These are phyloP conservation scores for Candida michaelii DNA, from an alignment of 805 yeast genomes.

Conservation along the genomic window DNA sequence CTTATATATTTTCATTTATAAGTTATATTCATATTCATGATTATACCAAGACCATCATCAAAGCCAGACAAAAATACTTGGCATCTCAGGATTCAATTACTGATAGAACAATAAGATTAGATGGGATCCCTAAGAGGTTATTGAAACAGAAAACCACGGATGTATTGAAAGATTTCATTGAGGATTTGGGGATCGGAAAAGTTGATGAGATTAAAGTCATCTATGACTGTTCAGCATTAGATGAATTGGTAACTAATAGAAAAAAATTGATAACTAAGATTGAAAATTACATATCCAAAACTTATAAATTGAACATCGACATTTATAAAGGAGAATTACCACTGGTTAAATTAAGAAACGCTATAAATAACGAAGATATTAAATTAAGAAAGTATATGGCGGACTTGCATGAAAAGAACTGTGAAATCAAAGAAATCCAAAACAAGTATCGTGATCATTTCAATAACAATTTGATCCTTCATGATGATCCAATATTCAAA, in stretches of 20 bases:
- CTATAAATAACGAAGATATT: slow-evolving; percentile 16
- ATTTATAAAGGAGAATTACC: slow-evolving; percentile 36
- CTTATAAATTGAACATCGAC: slow-evolving; percentile 44
- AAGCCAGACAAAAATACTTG: slow-evolving; percentile 54
- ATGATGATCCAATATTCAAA: slow-evolving; percentile 31
- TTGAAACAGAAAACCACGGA: slow-evolving; percentile 36
- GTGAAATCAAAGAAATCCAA: slow-evolving; percentile 34
- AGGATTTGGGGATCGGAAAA: slow-evolving; percentile 54
- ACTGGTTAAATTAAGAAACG: slow-evolving; percentile 24
- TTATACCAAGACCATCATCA: slow-evolving; percentile 49
- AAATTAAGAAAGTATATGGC: slow-evolving; percentile 34
- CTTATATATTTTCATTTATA: slow-evolving; percentile 51
- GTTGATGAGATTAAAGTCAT: slow-evolving; percentile 52
- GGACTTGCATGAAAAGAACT: slow-evolving; percentile 37
- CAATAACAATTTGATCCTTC: slow-evolving; percentile 15
- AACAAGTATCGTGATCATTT: slow-evolving; percentile 23
- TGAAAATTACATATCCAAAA: slow-evolving; percentile 43
- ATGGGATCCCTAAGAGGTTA: slow-evolving; percentile 52
- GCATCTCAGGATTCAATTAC: slow-evolving; percentile 61
- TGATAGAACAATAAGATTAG: slow-evolving; percentile 56
- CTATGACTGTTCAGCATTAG: slow-evolving; percentile 45
- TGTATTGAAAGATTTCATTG: slow-evolving; percentile 48
- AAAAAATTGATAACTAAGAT: slow-evolving; percentile 28
- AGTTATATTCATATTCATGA: slow-evolving; percentile 46
- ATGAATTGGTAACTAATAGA: slow-evolving; percentile 36